phyloP scores from a whole-genome alignment of 495 filamentous ascomycete genomes.

The Aspergillus affinis region DNA sequence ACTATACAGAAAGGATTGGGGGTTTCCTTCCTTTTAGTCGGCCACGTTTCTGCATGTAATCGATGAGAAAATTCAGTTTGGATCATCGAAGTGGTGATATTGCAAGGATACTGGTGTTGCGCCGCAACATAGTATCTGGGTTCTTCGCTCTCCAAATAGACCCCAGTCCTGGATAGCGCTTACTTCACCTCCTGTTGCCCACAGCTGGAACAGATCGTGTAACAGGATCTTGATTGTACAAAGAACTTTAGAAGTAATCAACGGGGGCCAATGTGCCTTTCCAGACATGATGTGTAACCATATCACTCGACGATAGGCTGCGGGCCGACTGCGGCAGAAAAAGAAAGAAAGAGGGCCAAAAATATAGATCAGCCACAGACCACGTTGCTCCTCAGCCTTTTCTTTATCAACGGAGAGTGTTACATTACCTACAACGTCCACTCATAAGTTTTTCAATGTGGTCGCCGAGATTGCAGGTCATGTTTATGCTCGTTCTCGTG shows the following conservation, averaged over 20 bases:
- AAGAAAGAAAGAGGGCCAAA: constrained; percentile 2
- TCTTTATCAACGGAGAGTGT: background rate
- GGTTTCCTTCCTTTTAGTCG: background rate
- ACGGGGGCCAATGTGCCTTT: background rate
- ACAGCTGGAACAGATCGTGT: background rate
- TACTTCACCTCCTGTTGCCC: background rate
- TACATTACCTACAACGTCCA: background rate
- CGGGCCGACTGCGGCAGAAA: background rate
- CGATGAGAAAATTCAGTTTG: background rate
- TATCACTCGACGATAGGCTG: background rate
- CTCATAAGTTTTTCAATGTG: background rate
- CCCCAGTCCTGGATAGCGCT: no score
- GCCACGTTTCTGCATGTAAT: background rate
- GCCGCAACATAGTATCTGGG: background rate
- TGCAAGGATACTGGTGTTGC: background rate
- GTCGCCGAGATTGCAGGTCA: background rate
- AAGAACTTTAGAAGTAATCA: background rate
- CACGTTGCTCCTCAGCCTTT: background rate
- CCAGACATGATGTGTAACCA: background rate
- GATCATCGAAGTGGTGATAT: background rate
- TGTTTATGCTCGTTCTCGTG: no score
- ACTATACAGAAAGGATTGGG: background rate
- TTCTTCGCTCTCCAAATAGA: background rate
- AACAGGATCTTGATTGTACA: background rate
- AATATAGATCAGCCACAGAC: background rate